Conservation (phyloP, 768 basidiomycete species). For the Pulveroboletus sp. region DNA sequence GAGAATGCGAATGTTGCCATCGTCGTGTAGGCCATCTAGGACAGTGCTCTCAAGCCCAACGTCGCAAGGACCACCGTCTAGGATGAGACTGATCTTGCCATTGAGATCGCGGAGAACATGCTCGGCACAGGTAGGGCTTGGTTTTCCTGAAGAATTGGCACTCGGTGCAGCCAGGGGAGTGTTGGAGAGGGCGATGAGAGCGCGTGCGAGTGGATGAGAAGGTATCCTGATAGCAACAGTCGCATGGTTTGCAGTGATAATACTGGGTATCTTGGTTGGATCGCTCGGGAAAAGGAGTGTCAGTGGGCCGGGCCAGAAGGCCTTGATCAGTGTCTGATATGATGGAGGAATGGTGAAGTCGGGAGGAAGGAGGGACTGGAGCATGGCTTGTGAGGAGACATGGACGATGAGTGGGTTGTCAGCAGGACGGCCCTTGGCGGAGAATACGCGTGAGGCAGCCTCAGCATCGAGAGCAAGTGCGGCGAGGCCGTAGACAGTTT, state of each 20-base stretch:
- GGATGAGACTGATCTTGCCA: conserved; percentile 68
- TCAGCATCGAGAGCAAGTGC: conserved; percentile 65
- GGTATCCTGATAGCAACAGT: conserved; percentile 94
- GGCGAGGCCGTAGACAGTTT: conserved; percentile 98
- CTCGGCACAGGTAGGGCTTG: conserved; percentile 84
- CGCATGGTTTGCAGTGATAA: conserved; percentile 73
- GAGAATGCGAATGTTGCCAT: conserved; percentile 75
- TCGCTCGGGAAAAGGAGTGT: conserved; percentile 86
- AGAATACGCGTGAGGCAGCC: conserved; percentile 74
- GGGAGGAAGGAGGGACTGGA: conserved; percentile 65
- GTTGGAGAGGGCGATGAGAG: conserved; percentile 71
- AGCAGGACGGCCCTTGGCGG: conserved; percentile 84
- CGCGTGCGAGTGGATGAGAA: conserved; percentile 86
- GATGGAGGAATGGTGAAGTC: conserved; percentile 54
- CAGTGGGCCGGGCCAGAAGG: conserved; percentile 94
- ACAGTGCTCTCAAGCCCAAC: conserved; percentile 97
- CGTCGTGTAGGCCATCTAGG: conserved; percentile 75
- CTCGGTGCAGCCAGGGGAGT: conserved; percentile 89
- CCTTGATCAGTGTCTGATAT: conserved; percentile 70
- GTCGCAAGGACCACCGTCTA: conserved; percentile 89
- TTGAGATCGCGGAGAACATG: conserved; percentile 79
- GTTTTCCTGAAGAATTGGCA: conserved; percentile 91
- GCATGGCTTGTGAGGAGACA: conserved; percentile 82
- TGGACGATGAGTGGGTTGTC: conserved; percentile 99
- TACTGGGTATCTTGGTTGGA: conserved; percentile 54